A percentile compares a stretch with the other conserved stretches of the same genome.
Evolutionary conservation across 495 filamentous ascomycete genomes (phyloP).

Genomic region (Parathielavia hyrcaniae): DNA sequence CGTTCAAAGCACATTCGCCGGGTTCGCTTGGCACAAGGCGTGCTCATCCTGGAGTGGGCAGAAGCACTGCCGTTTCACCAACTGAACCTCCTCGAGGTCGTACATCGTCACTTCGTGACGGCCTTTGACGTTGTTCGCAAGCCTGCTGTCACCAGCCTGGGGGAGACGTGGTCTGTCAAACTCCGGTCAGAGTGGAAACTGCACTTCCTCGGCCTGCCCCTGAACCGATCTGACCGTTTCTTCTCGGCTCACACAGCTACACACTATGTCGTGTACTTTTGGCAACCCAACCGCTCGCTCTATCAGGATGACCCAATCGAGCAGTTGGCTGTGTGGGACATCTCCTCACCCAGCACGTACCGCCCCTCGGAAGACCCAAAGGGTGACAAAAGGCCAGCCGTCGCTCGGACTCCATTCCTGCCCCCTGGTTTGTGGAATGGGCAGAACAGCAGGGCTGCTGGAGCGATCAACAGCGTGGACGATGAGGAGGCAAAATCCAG

Average conservation of each 20-base stretch:
- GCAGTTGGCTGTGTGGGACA: conserved; percentile 61
- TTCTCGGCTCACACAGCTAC: conserved; percentile 57
- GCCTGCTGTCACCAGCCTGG: neutral
- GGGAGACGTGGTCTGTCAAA: conserved; percentile 40
- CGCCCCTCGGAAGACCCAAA: conserved; percentile 51
- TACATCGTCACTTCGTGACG: conserved; percentile 60
- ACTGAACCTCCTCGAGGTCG: conserved; percentile 51
- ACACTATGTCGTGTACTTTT: conserved; percentile 62
- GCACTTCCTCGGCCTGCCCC: conserved; percentile 54
- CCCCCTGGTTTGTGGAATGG: conserved; percentile 29
- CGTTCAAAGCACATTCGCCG: conserved; percentile 52
- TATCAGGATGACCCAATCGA: conserved; percentile 58
- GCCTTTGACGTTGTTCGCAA: conserved; percentile 49
- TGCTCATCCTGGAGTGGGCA: conserved; percentile 63
- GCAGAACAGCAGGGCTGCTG: neutral
- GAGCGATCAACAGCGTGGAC: neutral
- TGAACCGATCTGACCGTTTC: conserved; percentile 56
- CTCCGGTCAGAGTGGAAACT: conserved; percentile 67
- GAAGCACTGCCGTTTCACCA: conserved; percentile 53
- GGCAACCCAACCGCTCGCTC: conserved; percentile 57
- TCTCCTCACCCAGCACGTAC: conserved; percentile 50
- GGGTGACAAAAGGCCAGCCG: conserved; percentile 35
- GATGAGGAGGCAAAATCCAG: neutral
- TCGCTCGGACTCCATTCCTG: conserved; percentile 14
- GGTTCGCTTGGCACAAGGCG: conserved; percentile 48